Evolutionary conservation across 805 yeast species (phyloP), one percentile per base, ranked within the genome.

Genomic region (Kodamaea laetipori): DNA sequence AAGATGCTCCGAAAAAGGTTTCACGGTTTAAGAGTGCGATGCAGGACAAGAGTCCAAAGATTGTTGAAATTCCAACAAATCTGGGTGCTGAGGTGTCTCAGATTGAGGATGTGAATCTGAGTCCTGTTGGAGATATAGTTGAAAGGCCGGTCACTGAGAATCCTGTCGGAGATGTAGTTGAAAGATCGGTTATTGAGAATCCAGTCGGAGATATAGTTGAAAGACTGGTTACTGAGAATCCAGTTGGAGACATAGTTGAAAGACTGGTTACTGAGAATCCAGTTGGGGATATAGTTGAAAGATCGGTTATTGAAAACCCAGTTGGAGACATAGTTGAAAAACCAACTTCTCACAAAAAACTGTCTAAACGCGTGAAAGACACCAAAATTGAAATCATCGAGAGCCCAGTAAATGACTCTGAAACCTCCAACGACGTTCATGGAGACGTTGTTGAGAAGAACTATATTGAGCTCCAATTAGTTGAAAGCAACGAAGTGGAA

Each of bases 1-100:
- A 53, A 32, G 52, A 46, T 26, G 17, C 25, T 4, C 36, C 35
- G 1, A 38, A 25, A 6, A 46, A 46, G 12, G 21, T 37, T 7
- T 46, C 49, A 6, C 35, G 32, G 9, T 46, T 43, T 27, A 44
- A 40, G 27, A 40, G 16, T 28, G 18, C 36, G 11, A 36, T 15
- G 23, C n/a, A 30, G 11, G 19, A 30, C 19, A 30, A 30, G 19
- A 15, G 15, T 21, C 4, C 30, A 17, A 11, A n/a, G 23, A 10
- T 19, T 17, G 17, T 13, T 17, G 18, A 30, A 15, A 30, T 21
- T 8, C 24, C 24, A 8, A 21, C 8, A 8, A 21, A 21, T 21
- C 24, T 21, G 24, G 24, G 6, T 21, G 8, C 8, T 21, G 24
- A 21, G 8, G 8, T 6, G 8, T 21, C 34, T 4, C 7, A n/a